These are phyloP conservation scores for Salix suchowensis DNA, from an alignment of 345 rosid genomes.

Conservation along the genomic window DNA sequence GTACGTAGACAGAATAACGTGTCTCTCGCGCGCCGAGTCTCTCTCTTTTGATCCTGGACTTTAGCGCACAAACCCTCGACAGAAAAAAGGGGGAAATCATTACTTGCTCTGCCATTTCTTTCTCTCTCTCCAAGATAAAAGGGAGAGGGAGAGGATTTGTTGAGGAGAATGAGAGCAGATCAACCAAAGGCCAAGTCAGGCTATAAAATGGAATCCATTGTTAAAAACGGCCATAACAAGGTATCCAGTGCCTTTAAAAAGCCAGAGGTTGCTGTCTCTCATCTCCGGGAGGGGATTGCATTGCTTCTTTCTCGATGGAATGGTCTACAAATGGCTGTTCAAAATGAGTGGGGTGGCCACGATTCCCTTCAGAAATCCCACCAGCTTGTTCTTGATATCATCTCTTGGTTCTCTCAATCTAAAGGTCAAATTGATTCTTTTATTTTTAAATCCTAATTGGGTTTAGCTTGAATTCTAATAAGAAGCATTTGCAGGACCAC, in stretches of 20 bases:
- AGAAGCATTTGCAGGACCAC: constrained; percentile 23
- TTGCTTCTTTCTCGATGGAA: constrained; percentile 59
- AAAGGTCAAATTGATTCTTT: constrained; percentile 23
- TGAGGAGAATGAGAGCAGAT: background rate
- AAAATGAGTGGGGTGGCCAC: constrained; percentile 71
- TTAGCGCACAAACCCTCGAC: constrained; percentile 5
- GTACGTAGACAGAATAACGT: too few species aligned
- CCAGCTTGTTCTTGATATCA: constrained; percentile 42
- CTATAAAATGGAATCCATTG: constrained; percentile 15
- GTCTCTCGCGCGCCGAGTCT: background rate
- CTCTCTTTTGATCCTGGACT: constrained; percentile 20
- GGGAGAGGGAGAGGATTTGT: background rate
- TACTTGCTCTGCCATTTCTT: background rate
- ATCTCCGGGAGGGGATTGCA: constrained; percentile 40
- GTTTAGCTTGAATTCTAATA: background rate
- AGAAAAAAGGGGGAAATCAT: background rate
- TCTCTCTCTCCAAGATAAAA: background rate
- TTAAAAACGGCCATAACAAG: background rate
- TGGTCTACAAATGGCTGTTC: constrained; percentile 73
- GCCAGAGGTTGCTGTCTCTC: constrained; percentile 15
- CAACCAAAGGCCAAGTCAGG: background rate
- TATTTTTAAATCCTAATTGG: background rate
- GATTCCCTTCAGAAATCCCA: constrained; percentile 56
- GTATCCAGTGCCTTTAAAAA: constrained; percentile 11
- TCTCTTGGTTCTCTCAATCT: constrained; percentile 48